Base-by-base conservation (phyloP, 2,329 filamentous ascomycete genomes). In the Botrytis deweyae region DNA sequence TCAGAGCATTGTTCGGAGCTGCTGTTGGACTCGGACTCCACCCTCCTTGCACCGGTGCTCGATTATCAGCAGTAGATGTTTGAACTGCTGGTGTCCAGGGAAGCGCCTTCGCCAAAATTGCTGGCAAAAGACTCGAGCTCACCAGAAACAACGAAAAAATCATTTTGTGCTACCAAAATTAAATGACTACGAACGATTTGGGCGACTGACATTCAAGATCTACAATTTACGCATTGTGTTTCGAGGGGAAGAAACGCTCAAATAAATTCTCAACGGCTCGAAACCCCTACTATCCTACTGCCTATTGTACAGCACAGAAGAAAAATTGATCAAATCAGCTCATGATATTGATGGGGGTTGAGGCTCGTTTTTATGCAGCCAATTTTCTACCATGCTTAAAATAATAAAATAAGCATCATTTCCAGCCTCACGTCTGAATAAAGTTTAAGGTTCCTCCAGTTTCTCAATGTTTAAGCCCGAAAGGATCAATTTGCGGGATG, bases 391-490 rank as follows among this genome's bases (percentile, higher is more conserved):
- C 36, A 29, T 29, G 16, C 65, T 68, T 55, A 22, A 68, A 68
- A 55, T 40, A 40, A 12, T 55, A 22, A 68, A 68, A 55, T 40
- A 40, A 12, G 22, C 20, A 40, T 29, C 25, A 55, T 20, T 29
- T 40, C 62, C 40, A 55, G 65, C 65, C 36, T 40, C 40, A 55
- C 36, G 16, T 55, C 46, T 55, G 33, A 29, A 68, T 68, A 68
- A 40, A 55, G 46, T 68, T 68, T 68, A 66, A 49, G 42, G 29
- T 49, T 66, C 29, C 33, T 22, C 33, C 36, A 42, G 36, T 49
- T 18, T n/a, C 22, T 33, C n/a, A 33, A 58, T 33, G 36, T 29
- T 42, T 22, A 58, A 42, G 10, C 49, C 18, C 4, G 20, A 6
- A 42, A 25, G 25, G 46, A 33, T 58, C n/a, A 68, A 5, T 42